Evolutionary conservation across 257 asterid genomes (phyloP).

Genomic region (Coffea eugenioides): DNA sequence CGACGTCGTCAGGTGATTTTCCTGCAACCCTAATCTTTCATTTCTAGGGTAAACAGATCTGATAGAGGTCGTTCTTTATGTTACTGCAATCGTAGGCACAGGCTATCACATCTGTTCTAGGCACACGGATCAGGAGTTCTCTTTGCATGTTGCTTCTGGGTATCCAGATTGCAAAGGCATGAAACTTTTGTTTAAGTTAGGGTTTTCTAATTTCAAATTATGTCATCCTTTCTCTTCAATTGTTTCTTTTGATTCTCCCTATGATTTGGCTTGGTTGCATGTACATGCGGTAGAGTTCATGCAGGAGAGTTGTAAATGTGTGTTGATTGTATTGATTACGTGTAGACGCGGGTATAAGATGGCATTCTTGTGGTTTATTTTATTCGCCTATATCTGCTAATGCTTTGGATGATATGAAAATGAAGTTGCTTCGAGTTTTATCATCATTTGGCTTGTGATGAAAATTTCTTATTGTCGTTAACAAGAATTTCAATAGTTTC

Average conservation of each 20-base stretch:
- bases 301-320: background rate
- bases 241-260: no score
- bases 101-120: background rate
- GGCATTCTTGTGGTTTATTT: background rate
- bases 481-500: background rate
- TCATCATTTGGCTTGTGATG: background rate
- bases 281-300: background rate
- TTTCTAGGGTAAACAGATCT: constrained; percentile 12
- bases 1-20: constrained; percentile 18
- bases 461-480: background rate
- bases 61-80: background rate
- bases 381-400: background rate
- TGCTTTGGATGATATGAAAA: background rate
- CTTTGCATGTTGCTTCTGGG: background rate
- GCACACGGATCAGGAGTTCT: constrained; percentile 14
- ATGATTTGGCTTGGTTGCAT: background rate
- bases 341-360: background rate
- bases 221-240: background rate
- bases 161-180: background rate
- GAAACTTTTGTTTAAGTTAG: background rate
- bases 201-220: background rate
- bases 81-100: background rate
- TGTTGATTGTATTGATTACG: background rate
- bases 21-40: background rate
- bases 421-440: background rate